Conservation (phyloP, 331 rosid genomes). For the Malus hybrid region DNA sequence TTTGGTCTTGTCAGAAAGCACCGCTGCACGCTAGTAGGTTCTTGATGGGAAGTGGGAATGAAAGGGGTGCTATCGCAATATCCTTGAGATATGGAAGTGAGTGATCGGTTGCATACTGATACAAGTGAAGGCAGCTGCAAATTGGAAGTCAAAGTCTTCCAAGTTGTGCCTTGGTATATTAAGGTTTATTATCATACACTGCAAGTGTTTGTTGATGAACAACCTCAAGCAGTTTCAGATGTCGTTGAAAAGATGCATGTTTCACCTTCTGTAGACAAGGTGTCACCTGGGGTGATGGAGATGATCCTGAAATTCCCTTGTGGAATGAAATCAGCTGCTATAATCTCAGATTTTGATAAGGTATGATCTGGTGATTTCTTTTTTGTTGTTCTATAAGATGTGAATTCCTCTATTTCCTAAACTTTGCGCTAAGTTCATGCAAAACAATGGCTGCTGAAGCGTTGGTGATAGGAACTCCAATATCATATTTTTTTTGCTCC, state of each 20-base stretch:
- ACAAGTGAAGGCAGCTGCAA: conserved; percentile 43
- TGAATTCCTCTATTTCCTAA: background rate
- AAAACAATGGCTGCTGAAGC: background rate
- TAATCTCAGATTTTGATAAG: conserved; percentile 75
- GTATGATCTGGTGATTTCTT: conserved; percentile 28
- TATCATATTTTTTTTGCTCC: background rate
- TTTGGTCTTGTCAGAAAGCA: conserved; percentile 65
- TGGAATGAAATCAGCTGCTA: conserved; percentile 59
- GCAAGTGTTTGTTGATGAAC: conserved; percentile 53
- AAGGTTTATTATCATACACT: conserved; percentile 86
- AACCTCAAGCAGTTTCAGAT: conserved; percentile 37
- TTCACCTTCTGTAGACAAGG: conserved; percentile 90
- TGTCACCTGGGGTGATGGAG: conserved; percentile 83
- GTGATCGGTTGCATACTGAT: conserved; percentile 26
- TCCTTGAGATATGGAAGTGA: conserved; percentile 50
- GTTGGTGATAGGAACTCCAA: background rate
- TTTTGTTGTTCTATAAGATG: background rate
- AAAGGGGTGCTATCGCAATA: conserved; percentile 92
- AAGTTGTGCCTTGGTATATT: conserved; percentile 94
- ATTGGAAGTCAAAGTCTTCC: conserved; percentile 68
- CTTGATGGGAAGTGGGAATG: conserved; percentile 88
- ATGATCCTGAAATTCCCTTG: conserved; percentile 72
- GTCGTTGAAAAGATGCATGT: conserved; percentile 63
- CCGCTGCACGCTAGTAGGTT: conserved; percentile 83
- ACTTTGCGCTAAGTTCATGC: background rate